Evolutionary conservation across 441 rosid species (phyloP).

Genomic region (Oxalis stricta): DNA sequence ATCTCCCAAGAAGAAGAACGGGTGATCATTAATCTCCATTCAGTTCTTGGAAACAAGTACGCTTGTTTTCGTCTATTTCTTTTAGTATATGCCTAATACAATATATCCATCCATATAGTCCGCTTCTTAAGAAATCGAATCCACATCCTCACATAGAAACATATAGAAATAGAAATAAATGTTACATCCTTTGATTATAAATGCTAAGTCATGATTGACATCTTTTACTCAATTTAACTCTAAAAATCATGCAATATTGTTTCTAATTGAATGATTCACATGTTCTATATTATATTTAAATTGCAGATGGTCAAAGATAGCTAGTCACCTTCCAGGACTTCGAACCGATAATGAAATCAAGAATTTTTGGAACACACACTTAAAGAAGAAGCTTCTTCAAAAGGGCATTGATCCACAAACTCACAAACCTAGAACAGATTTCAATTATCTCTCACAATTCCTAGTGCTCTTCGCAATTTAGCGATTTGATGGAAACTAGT

Average conservation of each 20-base stretch:
- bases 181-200: too few relatives aligned
- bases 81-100: too few relatives aligned
- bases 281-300: too few relatives aligned
- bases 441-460: conserved; percentile 27
- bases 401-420: conserved; percentile 53
- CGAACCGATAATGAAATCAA: conserved; percentile 59
- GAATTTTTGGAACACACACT: conserved; percentile 53
- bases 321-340: conserved; percentile 50
- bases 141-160: neutral
- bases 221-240: neutral
- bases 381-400: conserved; percentile 43
- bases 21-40: conserved; percentile 21
- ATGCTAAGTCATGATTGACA: too few relatives aligned
- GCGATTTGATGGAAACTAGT: conserved; percentile 22
- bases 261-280: too few relatives aligned
- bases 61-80: neutral
- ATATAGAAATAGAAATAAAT: too few relatives aligned
- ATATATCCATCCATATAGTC: too few relatives aligned
- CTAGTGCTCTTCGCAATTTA: conserved; percentile 32
- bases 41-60: conserved; percentile 31
- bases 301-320: conserved; percentile 56
- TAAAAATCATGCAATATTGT: too few relatives aligned
- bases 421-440: conserved; percentile 45
- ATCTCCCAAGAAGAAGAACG: conserved; percentile 28
- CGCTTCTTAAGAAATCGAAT: too few relatives aligned